A percentile compares a stretch with the other conserved stretches of the same genome.
Evolutionary conservation across 2,329 filamentous ascomycete genomes (phyloP).

Genomic region (Scleromitrula shiraiana): DNA sequence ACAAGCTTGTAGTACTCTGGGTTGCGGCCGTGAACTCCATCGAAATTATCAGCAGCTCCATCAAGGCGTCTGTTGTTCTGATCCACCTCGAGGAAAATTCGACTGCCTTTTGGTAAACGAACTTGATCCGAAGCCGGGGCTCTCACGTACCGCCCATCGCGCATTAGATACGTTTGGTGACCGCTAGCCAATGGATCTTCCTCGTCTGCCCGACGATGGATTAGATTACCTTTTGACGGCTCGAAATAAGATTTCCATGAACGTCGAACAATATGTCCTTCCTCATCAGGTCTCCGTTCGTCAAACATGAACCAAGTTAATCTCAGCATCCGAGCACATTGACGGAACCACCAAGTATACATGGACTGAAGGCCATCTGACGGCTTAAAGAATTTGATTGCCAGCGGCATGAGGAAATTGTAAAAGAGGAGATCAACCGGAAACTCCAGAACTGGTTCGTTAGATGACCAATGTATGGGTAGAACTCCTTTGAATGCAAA

Average conservation of each 20-base stretch:
- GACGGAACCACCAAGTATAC: slow-evolving; percentile 95
- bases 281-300: slow-evolving; percentile 72
- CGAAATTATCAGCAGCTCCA: slow-evolving; percentile 42
- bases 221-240: slow-evolving; percentile 13
- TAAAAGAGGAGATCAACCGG: slow-evolving; percentile 92
- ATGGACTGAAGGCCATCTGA: slow-evolving; percentile 75
- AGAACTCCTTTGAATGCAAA: slow-evolving; percentile 62
- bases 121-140: slow-evolving; percentile 94
- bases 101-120: slow-evolving; percentile 76
- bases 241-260: slow-evolving; percentile 51
- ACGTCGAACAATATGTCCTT: slow-evolving; percentile 57
- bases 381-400: slow-evolving; percentile 76
- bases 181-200: slow-evolving; percentile 29
- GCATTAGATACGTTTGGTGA: slow-evolving; percentile 33
- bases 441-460: slow-evolving; percentile 88
- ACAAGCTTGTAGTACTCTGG: slow-evolving; percentile 48
- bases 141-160: slow-evolving; percentile 75
- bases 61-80: slow-evolving; percentile 59
- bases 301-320: slow-evolving; percentile 92
- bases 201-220: slow-evolving; percentile 33
- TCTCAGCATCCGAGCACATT: slow-evolving; percentile 70
- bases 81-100: slow-evolving; percentile 72
- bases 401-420: slow-evolving; percentile 88
- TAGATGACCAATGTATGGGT: slow-evolving; percentile 88
- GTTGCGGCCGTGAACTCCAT: slow-evolving; percentile 49